Evolutionary conservation across 169 alveolate species (phyloP), one percentile per base, ranked within the genome.

Genomic region (Plasmodium ovale): DNA sequence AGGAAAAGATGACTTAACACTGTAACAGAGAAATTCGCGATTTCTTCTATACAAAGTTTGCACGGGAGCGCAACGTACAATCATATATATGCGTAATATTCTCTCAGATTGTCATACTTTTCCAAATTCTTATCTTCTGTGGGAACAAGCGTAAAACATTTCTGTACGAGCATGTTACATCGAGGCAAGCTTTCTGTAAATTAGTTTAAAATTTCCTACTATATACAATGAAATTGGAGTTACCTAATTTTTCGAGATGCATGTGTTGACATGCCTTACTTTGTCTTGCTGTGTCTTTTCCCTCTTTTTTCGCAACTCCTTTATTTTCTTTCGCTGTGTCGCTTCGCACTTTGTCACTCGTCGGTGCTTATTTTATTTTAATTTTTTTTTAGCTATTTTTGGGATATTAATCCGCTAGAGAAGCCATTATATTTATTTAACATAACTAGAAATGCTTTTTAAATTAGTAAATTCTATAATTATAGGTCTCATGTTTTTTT

Each of bases 141-240:
- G 27, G 88, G 88, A 39, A 39, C 58, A 33, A 74, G 31, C 49
- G 72, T 42, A 74, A 74, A 74, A 54, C 23, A 60, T 60, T 74
- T 74, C 88, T 49, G 88, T 37, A 59, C 42, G 88, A 42, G 74
- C 88, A 74, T 74, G 54, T 74, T 74, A 74, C 74, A 74, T 54
- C 35, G 51, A 54, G 35, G 49, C 9, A 56, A 53, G 33, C 12
- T 2, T 7, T 0, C 19, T 53, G 9, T 14, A 27, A 25, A 59
- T 9, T 29, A 29, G 19, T 23, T 27, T 4, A 60, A 12, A 60
- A 27, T 29, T 31, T 49, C 25, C 31, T 60, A 27, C 71, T 60
- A 60, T 1, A 16, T 1, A 53, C 19, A 53, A 1, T 53, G 19
- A 53, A 53, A 7, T 51, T 51, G 5, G 6, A 51, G 3, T 51